Evolutionary conservation across 768 basidiomycete genomes (phyloP).

Genomic region (Phallus indusiatus): DNA sequence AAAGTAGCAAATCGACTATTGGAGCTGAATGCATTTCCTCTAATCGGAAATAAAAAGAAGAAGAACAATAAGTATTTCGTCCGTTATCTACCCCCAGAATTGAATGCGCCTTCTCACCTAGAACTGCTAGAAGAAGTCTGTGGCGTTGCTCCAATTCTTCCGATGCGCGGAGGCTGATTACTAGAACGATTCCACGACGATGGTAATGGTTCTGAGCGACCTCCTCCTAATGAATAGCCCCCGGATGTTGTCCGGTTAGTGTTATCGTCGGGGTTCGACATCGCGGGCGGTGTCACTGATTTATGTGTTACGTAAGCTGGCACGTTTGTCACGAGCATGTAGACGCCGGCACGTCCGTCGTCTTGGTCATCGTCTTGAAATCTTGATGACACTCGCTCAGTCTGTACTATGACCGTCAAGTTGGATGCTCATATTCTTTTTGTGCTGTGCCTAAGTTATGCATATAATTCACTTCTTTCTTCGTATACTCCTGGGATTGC

Average conservation of each 20-base stretch:
- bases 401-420: too few species aligned
- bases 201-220: slow-evolving; percentile 38
- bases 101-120: slow-evolving; percentile 15
- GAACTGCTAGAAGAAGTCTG: slow-evolving; percentile 3
- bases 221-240: slow-evolving; percentile 43
- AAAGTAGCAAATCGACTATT: slow-evolving; percentile 28
- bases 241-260: slow-evolving; percentile 12
- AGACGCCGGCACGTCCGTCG: too few species aligned
- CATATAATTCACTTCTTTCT: too few species aligned
- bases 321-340: too few species aligned
- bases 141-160: neutral
- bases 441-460: too few species aligned
- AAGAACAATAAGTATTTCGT: neutral
- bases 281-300: slow-evolving; percentile 4
- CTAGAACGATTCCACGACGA: slow-evolving; percentile 30
- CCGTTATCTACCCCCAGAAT: too few species aligned
- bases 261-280: slow-evolving; percentile 19
- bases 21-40: slow-evolving; percentile 12
- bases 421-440: too few species aligned
- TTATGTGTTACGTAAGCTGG: too few species aligned
- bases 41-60: slow-evolving; percentile 11
- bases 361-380: too few species aligned
- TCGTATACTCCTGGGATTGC: too few species aligned
- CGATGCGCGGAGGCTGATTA: neutral
- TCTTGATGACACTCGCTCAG: too few species aligned